phyloP scores from a whole-genome alignment of 345 rosid genomes.

The Pistacia atlantica region DNA sequence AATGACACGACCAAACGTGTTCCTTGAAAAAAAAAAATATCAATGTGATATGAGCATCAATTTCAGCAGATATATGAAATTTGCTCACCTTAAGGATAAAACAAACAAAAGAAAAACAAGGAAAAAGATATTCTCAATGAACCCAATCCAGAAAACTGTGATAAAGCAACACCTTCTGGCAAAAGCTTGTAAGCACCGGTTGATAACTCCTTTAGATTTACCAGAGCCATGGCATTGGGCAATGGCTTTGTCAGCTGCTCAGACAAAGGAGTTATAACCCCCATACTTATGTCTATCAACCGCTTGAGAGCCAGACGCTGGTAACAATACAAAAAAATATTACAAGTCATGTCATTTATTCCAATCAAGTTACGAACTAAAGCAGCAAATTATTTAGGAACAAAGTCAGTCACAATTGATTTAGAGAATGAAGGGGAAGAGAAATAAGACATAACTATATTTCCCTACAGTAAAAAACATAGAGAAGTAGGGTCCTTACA shows the following conservation, averaged over 20 bases:
- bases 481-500: constrained; percentile 52
- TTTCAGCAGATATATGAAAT: neutral
- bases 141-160: constrained; percentile 7
- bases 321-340: constrained; percentile 20
- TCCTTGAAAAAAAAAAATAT: constrained; percentile 43
- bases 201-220: constrained; percentile 84
- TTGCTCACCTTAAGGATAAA: neutral
- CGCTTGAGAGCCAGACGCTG: constrained; percentile 95
- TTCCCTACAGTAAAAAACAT: constrained; percentile 1
- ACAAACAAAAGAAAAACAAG: constrained; percentile 6
- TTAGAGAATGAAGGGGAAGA: neutral
- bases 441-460: neutral
- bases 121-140: neutral
- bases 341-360: constrained; percentile 24
- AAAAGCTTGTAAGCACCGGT: constrained; percentile 92
- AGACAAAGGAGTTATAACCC: constrained; percentile 83
- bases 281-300: constrained; percentile 92
- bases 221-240: constrained; percentile 91
- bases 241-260: constrained; percentile 96
- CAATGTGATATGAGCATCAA: constrained; percentile 4
- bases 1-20: constrained; percentile 87
- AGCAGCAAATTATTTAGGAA: neutral
- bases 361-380: neutral
- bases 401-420: neutral
- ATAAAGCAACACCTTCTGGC: constrained; percentile 76